Evolutionary conservation across 2,329 filamentous ascomycete genomes (phyloP).

Genomic region (Didymosphaeria variabile): DNA sequence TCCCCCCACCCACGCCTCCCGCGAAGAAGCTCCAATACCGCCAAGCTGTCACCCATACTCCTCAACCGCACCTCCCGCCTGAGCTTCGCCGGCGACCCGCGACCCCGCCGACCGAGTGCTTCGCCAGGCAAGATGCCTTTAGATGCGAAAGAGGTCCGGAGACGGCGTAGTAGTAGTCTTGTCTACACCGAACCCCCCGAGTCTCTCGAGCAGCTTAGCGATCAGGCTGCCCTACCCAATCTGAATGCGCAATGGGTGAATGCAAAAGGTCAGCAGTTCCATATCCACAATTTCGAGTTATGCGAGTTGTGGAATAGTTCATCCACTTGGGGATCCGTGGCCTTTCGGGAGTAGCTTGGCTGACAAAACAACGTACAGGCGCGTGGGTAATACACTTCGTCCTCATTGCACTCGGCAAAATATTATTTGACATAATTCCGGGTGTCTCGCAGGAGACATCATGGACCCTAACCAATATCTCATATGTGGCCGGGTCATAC

Average conservation of each 20-base stretch:
- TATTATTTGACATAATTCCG: constrained; percentile 95
- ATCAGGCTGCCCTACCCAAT: constrained; percentile 93
- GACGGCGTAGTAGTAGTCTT: constrained; percentile 96
- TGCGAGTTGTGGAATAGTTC: not conserved
- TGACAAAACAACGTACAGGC: constrained; percentile 63
- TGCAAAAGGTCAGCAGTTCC: constrained; percentile 80
- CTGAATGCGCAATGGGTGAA: constrained; percentile 99
- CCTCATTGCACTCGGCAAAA: constrained; percentile 89
- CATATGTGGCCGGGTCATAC: constrained; percentile 98
- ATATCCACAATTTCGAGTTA: not conserved
- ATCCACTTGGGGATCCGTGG: constrained; percentile 10
- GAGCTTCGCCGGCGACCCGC: constrained; percentile 85
- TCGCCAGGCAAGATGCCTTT: constrained; percentile 46
- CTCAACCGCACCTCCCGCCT: constrained; percentile 79
- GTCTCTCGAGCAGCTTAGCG: constrained; percentile 96
- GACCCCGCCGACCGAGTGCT: constrained; percentile 52
- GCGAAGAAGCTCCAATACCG: constrained; percentile 68
- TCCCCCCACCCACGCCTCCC: constrained; percentile 12
- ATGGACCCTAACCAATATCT: constrained; percentile 98
- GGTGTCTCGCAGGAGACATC: constrained; percentile 97
- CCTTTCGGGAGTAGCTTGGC: constrained; percentile 14
- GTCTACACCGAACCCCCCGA: constrained; percentile 97
- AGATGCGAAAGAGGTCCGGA: constrained; percentile 69
- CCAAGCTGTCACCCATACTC: constrained; percentile 95
- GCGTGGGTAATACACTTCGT: constrained; percentile 98